phyloP scores from a whole-genome alignment of 495 filamentous ascomycete species.

The Neurospora sublineolata region DNA sequence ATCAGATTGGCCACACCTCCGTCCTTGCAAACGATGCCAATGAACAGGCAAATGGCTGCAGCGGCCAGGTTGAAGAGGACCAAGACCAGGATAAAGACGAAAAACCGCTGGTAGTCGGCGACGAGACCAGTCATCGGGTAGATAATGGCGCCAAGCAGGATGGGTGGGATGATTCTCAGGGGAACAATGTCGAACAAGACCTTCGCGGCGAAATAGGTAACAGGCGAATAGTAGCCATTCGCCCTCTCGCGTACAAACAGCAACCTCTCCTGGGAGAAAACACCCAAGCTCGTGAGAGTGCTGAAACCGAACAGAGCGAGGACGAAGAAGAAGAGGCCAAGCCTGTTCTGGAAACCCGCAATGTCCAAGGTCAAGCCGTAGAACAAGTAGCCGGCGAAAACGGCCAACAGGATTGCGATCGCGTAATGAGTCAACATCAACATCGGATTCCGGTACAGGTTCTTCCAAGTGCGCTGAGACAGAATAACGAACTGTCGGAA shows the following conservation, averaged over 20 bases:
- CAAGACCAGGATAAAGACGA: conserved; percentile 82
- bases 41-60: conserved; percentile 85
- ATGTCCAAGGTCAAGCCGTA: conserved; percentile 94
- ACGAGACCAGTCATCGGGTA: conserved; percentile 97
- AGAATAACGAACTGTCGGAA: conserved; percentile 77
- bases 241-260: conserved; percentile 89
- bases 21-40: conserved; percentile 90
- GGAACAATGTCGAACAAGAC: conserved; percentile 93
- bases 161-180: conserved; percentile 82
- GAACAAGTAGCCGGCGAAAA: conserved; percentile 90
- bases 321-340: conserved; percentile 98
- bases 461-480: conserved; percentile 86
- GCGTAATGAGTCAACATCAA: conserved; percentile 98
- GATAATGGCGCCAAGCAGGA: conserved; percentile 92
- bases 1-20: conserved; percentile 88
- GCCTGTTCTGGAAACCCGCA: conserved; percentile 91
- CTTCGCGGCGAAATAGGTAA: conserved; percentile 94
- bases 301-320: conserved; percentile 94
- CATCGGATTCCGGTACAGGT: conserved; percentile 95
- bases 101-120: conserved; percentile 69
- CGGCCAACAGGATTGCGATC: conserved; percentile 90
- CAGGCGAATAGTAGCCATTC: conserved; percentile 93
- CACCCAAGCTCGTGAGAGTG: conserved; percentile 83
- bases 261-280: conserved; percentile 86
- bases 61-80: conserved; percentile 95